Percentiles rank a stretch among this genome's conserved stretches.
Evolutionary conservation across 2,329 filamentous ascomycete species (phyloP).

Genomic region (Fusarium albidum): DNA sequence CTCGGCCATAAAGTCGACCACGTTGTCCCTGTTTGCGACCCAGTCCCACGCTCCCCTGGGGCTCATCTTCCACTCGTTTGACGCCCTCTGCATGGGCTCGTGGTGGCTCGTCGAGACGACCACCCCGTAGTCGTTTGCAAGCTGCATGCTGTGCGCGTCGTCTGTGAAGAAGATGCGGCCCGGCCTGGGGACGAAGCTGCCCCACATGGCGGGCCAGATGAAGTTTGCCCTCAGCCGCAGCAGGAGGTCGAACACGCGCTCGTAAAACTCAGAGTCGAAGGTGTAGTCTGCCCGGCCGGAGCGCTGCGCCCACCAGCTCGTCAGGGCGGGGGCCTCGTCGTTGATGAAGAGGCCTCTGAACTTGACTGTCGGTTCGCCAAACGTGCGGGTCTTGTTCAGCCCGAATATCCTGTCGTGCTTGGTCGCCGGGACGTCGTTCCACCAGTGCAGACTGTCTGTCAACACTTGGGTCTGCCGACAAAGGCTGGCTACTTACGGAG

Average conservation of each 20-base stretch:
- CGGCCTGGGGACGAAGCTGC: conserved; percentile 46
- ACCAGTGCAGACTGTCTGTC: conserved; percentile 62
- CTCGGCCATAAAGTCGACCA: conserved; percentile 64
- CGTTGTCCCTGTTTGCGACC: conserved; percentile 62
- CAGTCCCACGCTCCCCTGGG: conserved; percentile 65
- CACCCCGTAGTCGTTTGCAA: conserved; percentile 72
- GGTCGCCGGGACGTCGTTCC: conserved; percentile 67
- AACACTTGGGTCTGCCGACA: conserved; percentile 39
- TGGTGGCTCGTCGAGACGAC: conserved; percentile 72
- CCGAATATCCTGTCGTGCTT: conserved; percentile 63
- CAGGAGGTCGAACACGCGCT: conserved; percentile 73
- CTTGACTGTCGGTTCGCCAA: conserved; percentile 68
- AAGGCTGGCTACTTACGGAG: conserved; percentile 62
- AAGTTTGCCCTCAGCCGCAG: conserved; percentile 76
- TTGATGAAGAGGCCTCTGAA: conserved; percentile 77
- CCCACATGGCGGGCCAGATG: conserved; percentile 77
- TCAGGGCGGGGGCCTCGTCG: conserved; percentile 73
- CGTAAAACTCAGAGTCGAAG: conserved; percentile 70
- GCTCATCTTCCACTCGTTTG: conserved; percentile 54
- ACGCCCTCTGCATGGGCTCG: conserved; percentile 70
- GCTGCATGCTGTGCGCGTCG: conserved; percentile 70
- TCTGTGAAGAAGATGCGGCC: conserved; percentile 73
- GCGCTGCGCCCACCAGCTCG: conserved; percentile 65
- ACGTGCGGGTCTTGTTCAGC: conserved; percentile 60
- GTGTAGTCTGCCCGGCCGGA: conserved; percentile 50